Evolutionary conservation across 1,139 yeast species (phyloP).

Genomic region (Diutina rugosa): DNA sequence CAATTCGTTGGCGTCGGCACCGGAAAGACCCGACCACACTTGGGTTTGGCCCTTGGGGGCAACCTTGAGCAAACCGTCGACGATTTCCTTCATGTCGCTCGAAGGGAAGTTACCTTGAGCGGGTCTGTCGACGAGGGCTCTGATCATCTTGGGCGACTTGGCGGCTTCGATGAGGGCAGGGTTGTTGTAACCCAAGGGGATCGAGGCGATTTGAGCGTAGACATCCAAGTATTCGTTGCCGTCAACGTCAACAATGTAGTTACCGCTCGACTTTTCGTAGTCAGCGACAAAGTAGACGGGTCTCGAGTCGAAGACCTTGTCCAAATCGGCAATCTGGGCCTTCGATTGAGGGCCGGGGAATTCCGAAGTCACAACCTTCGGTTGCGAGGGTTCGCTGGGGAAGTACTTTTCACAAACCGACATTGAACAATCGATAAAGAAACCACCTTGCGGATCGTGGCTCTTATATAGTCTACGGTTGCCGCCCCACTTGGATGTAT

Average conservation of each 20-base stretch:
- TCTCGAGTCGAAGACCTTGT: slow-evolving; percentile 47
- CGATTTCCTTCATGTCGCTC: slow-evolving; percentile 43
- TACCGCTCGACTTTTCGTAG: slow-evolving; percentile 55
- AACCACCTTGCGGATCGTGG: not conserved
- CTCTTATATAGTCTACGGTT: not conserved
- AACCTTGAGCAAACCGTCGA: slow-evolving; percentile 41
- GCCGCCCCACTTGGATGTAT: not conserved
- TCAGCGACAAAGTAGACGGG: slow-evolving; percentile 61
- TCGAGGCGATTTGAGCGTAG: slow-evolving; percentile 69
- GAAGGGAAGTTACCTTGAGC: slow-evolving; percentile 72
- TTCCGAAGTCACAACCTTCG: slow-evolving; percentile 31
- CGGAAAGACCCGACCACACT: slow-evolving; percentile 68
- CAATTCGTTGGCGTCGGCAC: slow-evolving; percentile 76
- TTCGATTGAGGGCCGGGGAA: slow-evolving; percentile 57
- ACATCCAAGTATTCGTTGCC: slow-evolving; percentile 59
- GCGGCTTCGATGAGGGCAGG: slow-evolving; percentile 55
- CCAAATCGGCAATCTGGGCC: slow-evolving; percentile 32
- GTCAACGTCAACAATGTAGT: slow-evolving; percentile 60
- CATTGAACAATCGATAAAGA: slow-evolving; percentile 8
- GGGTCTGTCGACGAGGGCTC: slow-evolving; percentile 63
- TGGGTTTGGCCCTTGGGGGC: slow-evolving; percentile 63
- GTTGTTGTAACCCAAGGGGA: slow-evolving; percentile 70
- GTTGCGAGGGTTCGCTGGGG: slow-evolving; percentile 57
- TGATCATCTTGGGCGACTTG: slow-evolving; percentile 47
- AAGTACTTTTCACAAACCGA: slow-evolving; percentile 41